Percentiles rank a stretch among this genome's conserved stretches.
Evolutionary conservation across 495 filamentous ascomycete species (phyloP).

Genomic region (Penicillium silybi): DNA sequence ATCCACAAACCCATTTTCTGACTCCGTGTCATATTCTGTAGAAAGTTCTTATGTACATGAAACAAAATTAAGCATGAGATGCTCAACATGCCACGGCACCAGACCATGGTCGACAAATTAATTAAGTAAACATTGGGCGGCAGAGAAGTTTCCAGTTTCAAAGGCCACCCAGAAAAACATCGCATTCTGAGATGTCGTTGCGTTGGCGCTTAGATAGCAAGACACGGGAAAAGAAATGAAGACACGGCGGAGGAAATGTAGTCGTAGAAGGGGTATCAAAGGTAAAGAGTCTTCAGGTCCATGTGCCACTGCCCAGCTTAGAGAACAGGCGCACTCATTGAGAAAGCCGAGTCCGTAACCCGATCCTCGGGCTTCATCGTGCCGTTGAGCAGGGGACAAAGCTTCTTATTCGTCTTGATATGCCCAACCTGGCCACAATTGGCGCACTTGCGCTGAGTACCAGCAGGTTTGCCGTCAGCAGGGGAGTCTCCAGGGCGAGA

Average conservation of each 20-base stretch:
- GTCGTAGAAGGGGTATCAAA: neutral
- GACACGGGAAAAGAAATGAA: neutral
- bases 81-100: neutral
- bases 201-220: neutral
- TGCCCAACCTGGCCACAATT: conserved; percentile 95
- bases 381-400: conserved; percentile 88
- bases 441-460: conserved; percentile 90
- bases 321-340: conserved; percentile 45
- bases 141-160: neutral
- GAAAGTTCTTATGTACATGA: neutral
- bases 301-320: conserved; percentile 4
- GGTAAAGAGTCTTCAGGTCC: neutral
- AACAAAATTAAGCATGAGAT: neutral
- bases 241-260: neutral
- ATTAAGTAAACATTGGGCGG: neutral
- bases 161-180: neutral
- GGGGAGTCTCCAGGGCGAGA: conserved; percentile 39
- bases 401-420: conserved; percentile 99
- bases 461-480: conserved; percentile 48
- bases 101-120: conserved; percentile 2
- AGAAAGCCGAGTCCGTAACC: conserved; percentile 49
- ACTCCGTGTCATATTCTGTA: neutral
- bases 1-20: neutral
- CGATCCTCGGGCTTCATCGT: conserved; percentile 69
- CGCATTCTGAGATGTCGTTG: neutral